Evolutionary conservation across 2,329 filamentous ascomycete species (phyloP).

Genomic region (Epichloe brachyelytri): DNA sequence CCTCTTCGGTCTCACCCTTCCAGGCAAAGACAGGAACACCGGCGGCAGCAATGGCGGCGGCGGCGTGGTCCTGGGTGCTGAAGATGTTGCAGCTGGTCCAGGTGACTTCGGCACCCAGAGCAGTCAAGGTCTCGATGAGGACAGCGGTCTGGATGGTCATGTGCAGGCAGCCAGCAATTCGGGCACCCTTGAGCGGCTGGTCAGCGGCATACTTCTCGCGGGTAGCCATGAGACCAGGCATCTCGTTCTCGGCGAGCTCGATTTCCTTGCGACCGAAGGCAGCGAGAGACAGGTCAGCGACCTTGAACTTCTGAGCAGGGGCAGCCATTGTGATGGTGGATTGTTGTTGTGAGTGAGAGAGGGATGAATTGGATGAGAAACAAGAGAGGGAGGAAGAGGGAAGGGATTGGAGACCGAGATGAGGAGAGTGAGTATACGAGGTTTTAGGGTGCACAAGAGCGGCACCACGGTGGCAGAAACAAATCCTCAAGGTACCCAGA

Average conservation of each 20-base stretch:
- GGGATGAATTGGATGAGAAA: constrained; percentile 7
- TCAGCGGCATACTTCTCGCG: constrained; percentile 81
- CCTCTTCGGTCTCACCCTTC: constrained; percentile 94
- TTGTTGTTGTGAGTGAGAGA: constrained; percentile 6
- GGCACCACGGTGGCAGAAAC: not conserved
- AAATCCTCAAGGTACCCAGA: not conserved
- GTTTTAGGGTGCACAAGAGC: constrained; percentile 9
- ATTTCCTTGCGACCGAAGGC: constrained; percentile 99
- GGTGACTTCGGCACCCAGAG: constrained; percentile 94
- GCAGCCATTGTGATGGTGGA: constrained; percentile 45
- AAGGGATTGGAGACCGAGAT: constrained; percentile 1
- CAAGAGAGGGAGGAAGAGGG: constrained; percentile 8
- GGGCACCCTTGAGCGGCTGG: constrained; percentile 87
- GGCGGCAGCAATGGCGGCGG: constrained; percentile 86
- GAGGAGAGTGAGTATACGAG: constrained; percentile 7
- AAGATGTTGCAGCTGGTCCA: constrained; percentile 99
- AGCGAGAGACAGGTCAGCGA: constrained; percentile 93
- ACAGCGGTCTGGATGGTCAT: constrained; percentile 99
- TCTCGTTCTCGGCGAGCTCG: constrained; percentile 90
- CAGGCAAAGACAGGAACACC: constrained; percentile 77
- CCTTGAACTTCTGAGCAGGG: constrained; percentile 91
- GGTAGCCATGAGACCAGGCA: constrained; percentile 96
- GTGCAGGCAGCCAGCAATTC: constrained; percentile 96
- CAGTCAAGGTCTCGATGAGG: constrained; percentile 92
- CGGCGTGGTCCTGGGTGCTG: constrained; percentile 97